Evolutionary conservation across 768 basidiomycete genomes (phyloP), one percentile per base, ranked within the genome.

Genomic region (Lactarius vividus): DNA sequence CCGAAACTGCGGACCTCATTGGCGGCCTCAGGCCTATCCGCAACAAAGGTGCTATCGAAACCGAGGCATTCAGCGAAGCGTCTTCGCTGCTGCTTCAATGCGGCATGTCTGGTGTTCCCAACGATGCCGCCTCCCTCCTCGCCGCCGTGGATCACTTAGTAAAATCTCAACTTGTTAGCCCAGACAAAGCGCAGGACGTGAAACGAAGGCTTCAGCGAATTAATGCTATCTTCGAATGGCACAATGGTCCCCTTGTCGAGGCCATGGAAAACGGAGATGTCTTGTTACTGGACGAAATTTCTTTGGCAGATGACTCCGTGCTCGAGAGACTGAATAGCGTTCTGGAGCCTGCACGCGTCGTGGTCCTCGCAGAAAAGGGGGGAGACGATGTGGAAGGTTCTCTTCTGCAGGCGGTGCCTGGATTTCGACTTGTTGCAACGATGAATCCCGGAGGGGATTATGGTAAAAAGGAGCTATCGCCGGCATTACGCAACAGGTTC

Each of bases 371-470:
- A 0, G 97, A 99, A 75, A 89, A 88, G 55, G 94, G 95, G 1
- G 94, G 93, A 13, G 84, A 83, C 52, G 85, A 88, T 66, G 79
- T 85, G 13, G 88, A 87, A 37, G 81, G 88, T 68, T 84, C 88
- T 35, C 81, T 82, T 8, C 80, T 98, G 49, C 79, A 77, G 23
- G 96, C 94, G 9, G 74, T 78, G 8, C 77, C 82, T 4, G 78
- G 77, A 1, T 99, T 99, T 82, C 89, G 95, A 74, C 85, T 99
- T 42, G 81, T 98, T 0, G 94, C 97, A 2, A 98, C 97, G 3
- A 99, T 99, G 97, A 99, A 99, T 74, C 97, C 97, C 0, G 97
- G 97, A 23, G 97, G 97, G 16, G 97, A 99, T 73, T 98, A 96
- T 72, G 97, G 97, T 28, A 99, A 99, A 81, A 99, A 98, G 74